Conservation (phyloP, 1,284 basidiomycete species). For the Cutaneotrichosporon dermatis region DNA sequence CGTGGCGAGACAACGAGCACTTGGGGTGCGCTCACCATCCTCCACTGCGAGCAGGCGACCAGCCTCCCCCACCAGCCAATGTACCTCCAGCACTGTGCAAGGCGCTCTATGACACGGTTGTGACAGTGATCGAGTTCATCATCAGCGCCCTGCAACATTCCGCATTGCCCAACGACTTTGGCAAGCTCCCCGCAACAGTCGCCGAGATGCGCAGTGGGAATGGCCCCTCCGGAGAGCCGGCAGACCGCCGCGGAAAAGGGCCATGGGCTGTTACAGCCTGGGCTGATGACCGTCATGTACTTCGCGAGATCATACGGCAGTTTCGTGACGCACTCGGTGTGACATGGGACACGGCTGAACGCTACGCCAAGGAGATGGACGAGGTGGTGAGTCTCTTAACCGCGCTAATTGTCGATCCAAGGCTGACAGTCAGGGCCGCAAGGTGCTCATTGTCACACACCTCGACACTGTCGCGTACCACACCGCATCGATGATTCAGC, state of each 20-base stretch:
- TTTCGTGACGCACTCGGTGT: constrained; percentile 63
- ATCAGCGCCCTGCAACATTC: constrained; percentile 80
- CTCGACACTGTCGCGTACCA: constrained; percentile 68
- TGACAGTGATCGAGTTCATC: constrained; percentile 74
- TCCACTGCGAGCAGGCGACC: constrained; percentile 37
- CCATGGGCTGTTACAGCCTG: constrained; percentile 82
- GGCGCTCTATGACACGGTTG: constrained; percentile 67
- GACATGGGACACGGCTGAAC: constrained; percentile 49
- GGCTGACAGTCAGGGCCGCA: constrained; percentile 59
- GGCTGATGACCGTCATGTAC: constrained; percentile 98
- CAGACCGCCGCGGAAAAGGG: constrained; percentile 54
- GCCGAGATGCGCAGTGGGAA: constrained; percentile 51
- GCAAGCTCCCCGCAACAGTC: constrained; percentile 60
- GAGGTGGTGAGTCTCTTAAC: constrained; percentile 42
- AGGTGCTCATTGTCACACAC: constrained; percentile 72
- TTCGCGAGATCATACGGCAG: constrained; percentile 79
- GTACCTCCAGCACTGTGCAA: constrained; percentile 59
- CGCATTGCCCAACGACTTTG: constrained; percentile 63
- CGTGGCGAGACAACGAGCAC: constrained; percentile 60
- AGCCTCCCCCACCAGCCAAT: constrained; percentile 18
- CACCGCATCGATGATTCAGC: constrained; percentile 71
- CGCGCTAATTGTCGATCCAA: no score
- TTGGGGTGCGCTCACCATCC: constrained; percentile 70
- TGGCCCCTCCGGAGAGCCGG: constrained; percentile 28
- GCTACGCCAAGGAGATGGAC: constrained; percentile 64